phyloP scores from a whole-genome alignment of 2,329 filamentous ascomycete species.

The Colletotrichum tropicicola region DNA sequence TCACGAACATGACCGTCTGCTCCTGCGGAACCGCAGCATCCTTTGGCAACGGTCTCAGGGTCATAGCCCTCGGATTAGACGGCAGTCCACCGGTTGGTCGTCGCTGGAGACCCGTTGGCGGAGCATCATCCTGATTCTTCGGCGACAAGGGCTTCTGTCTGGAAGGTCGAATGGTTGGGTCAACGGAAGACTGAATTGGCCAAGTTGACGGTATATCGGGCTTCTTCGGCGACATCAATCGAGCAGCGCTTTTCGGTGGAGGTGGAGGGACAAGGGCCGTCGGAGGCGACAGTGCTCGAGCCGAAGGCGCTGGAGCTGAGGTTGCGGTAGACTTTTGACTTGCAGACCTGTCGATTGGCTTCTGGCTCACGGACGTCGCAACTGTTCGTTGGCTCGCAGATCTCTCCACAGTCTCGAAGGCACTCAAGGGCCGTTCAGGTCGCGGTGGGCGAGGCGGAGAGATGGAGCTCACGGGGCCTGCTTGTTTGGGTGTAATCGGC shows the following conservation, averaged over 20 bases:
- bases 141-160: constrained; percentile 39
- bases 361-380: background rate
- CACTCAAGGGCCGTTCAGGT: constrained; percentile 9
- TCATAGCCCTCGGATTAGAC: constrained; percentile 53
- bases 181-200: constrained; percentile 42
- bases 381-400: constrained; percentile 1
- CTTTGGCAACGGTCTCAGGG: constrained; percentile 39
- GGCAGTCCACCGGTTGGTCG: constrained; percentile 56
- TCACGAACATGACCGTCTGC: constrained; percentile 64
- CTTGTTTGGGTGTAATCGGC: constrained; percentile 8
- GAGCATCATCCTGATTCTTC: constrained; percentile 37
- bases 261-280: constrained; percentile 3
- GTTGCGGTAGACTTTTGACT: constrained; percentile 10
- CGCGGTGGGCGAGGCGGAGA: constrained; percentile 12
- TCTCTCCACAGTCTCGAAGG: constrained; percentile 13
- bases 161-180: constrained; percentile 42
- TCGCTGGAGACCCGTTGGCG: constrained; percentile 43
- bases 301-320: background rate
- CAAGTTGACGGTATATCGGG: constrained; percentile 21
- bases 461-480: background rate
- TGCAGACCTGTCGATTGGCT: constrained; percentile 3
- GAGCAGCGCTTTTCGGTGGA: constrained; percentile 19
- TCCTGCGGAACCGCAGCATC: constrained; percentile 41
- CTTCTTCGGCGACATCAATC: constrained; percentile 11
- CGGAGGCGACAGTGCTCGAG: background rate